These are phyloP conservation scores for Xylariaceae sp. DNA, from an alignment of 2,329 filamentous ascomycete genomes.

Conservation along the genomic window DNA sequence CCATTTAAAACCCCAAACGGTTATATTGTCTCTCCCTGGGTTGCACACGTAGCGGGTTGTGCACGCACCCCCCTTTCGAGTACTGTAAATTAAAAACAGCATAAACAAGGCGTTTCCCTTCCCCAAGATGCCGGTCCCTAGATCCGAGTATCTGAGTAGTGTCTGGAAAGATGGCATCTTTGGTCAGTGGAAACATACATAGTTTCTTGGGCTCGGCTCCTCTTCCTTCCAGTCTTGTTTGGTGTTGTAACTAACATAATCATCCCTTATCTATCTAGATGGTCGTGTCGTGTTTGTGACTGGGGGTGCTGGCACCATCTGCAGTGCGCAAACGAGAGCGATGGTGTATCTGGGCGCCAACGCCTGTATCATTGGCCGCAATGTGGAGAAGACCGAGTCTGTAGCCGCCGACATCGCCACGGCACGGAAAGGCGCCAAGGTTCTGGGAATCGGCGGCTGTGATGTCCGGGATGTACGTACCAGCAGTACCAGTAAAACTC, in stretches of 20 bases:
- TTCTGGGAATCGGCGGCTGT: conserved; percentile 77
- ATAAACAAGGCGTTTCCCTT: too few species aligned
- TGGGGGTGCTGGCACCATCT: conserved; percentile 88
- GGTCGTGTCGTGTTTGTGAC: conserved; percentile 92
- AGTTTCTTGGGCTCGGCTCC: neutral
- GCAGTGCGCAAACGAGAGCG: conserved; percentile 87
- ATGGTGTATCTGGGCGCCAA: conserved; percentile 87
- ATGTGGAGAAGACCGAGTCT: conserved; percentile 76
- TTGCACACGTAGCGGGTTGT: conserved; percentile 5
- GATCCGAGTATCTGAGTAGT: conserved; percentile 70
- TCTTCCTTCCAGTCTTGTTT: neutral
- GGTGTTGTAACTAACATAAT: too few species aligned
- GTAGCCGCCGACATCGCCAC: conserved; percentile 78
- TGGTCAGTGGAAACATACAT: conserved; percentile 43
- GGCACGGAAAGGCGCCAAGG: conserved; percentile 70
- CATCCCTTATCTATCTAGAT: conserved; percentile 46
- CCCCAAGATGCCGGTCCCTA: conserved; percentile 62
- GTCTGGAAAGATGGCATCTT: conserved; percentile 88
- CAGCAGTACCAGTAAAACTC: too few species aligned
- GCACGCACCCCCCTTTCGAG: neutral
- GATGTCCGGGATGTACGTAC: conserved; percentile 64
- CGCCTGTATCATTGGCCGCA: conserved; percentile 90
- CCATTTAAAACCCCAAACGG: too few species aligned
- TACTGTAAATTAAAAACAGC: conserved; percentile 2
- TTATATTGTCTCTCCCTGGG: conserved; percentile 6